Percentiles rank a stretch among this genome's conserved stretches.
Evolutionary conservation across 768 basidiomycete species (phyloP).

Genomic region (Artomyces pyxidatus): DNA sequence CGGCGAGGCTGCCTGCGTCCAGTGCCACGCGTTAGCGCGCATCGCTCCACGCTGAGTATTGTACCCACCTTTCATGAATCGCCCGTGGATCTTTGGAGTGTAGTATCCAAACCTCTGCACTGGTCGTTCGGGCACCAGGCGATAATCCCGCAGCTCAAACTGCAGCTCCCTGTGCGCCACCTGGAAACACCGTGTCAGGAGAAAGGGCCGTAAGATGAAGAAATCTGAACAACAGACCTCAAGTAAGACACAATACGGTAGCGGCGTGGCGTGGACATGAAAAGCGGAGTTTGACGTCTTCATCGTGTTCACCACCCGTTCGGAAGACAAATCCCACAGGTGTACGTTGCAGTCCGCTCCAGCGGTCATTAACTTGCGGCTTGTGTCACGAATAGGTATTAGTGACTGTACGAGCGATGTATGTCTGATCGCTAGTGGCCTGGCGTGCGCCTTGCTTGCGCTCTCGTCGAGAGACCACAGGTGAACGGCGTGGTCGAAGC

Average conservation of each 20-base stretch:
- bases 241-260: slow-evolving; percentile 33
- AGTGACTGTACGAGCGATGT: slow-evolving; percentile 35
- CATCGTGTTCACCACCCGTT: slow-evolving; percentile 32
- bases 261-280: slow-evolving; percentile 31
- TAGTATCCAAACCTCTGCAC: slow-evolving; percentile 39
- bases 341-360: slow-evolving; percentile 40
- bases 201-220: not conserved
- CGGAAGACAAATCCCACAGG: slow-evolving; percentile 39
- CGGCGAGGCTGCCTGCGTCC: slow-evolving; percentile 16
- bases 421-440: slow-evolving; percentile 33
- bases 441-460: slow-evolving; percentile 23
- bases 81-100: slow-evolving; percentile 29
- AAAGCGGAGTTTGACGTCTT: slow-evolving; percentile 36
- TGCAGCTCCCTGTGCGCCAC: slow-evolving; percentile 43
- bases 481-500: slow-evolving; percentile 40
- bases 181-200: slow-evolving; percentile 19
- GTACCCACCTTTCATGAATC: slow-evolving; percentile 36
- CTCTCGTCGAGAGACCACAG: slow-evolving; percentile 35
- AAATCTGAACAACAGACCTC: slow-evolving; percentile 28
- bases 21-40: not conserved
- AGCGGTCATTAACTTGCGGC: slow-evolving; percentile 38
- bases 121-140: slow-evolving; percentile 27
- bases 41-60: not conserved
- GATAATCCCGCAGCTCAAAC: slow-evolving; percentile 43
- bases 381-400: slow-evolving; percentile 35